Percentiles rank a stretch among this genome's conserved stretches.
Conservation (phyloP, 2,329 filamentous ascomycete species). For the Monosporascus sp. region DNA sequence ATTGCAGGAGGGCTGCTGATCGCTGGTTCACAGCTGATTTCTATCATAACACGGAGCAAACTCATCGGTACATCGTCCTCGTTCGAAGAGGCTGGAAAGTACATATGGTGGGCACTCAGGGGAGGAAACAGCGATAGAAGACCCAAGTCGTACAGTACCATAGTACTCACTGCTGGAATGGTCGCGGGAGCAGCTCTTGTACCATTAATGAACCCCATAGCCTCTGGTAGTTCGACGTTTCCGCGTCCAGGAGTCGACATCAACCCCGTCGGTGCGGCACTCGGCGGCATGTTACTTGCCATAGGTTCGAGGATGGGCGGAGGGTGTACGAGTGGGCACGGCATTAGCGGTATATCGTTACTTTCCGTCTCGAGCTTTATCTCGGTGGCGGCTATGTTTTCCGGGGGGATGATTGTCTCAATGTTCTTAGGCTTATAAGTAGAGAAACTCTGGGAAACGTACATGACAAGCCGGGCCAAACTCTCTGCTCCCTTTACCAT, state of each 20-base stretch:
- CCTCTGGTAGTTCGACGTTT: constrained; percentile 21
- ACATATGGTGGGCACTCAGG: constrained; percentile 41
- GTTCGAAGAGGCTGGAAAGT: constrained; percentile 56
- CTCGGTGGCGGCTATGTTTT: constrained; percentile 56
- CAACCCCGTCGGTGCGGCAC: constrained; percentile 34
- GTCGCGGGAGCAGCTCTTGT: constrained; percentile 40
- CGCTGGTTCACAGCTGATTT: constrained; percentile 52
- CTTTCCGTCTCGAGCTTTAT: constrained; percentile 58
- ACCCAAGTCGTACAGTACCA: constrained; percentile 34
- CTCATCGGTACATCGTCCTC: constrained; percentile 58
- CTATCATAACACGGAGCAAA: constrained; percentile 45
- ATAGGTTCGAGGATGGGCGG: constrained; percentile 59
- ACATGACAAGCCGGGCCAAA: too few relatives aligned
- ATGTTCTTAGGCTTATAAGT: constrained; percentile 3
- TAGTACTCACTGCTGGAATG: constrained; percentile 50
- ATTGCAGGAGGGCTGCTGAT: constrained; percentile 55
- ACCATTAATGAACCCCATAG: constrained; percentile 11
- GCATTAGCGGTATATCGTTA: constrained; percentile 62
- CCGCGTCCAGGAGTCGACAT: constrained; percentile 19
- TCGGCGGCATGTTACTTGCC: constrained; percentile 54
- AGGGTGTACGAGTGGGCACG: constrained; percentile 66
- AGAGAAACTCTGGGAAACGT: neutral
- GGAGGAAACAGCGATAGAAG: constrained; percentile 19
- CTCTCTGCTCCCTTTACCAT: too few relatives aligned
- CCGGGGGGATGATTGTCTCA: constrained; percentile 36